A percentile compares a stretch with the other conserved stretches of the same genome.
These are phyloP conservation scores for Coemansia sp. DNA, from an alignment of 192 early-diverging fungal species.

Conservation along the genomic window DNA sequence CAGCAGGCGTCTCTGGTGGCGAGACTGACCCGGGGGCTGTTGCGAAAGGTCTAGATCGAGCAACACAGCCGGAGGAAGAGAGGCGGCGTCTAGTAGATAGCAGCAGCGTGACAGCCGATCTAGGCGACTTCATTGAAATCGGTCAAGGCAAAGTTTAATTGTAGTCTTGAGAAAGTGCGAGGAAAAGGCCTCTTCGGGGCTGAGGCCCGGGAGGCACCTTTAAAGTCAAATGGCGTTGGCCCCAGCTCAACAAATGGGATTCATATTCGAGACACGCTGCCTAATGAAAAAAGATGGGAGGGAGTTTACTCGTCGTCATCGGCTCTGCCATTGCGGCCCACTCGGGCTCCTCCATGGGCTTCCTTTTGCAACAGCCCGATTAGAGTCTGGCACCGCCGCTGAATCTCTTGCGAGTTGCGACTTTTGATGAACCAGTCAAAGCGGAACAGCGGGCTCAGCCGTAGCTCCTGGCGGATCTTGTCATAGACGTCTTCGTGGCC, in stretches of 20 bases:
- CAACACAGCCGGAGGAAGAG: background rate
- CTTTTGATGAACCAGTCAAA: slow-evolving; percentile 99
- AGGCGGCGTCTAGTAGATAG: background rate
- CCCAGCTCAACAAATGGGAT: too few species aligned
- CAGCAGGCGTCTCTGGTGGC: background rate
- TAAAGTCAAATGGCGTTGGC: too few species aligned
- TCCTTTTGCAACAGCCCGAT: slow-evolving; percentile 57
- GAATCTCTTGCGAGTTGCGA: slow-evolving; percentile 80
- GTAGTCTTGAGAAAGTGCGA: background rate
- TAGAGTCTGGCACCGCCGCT: slow-evolving; percentile 80
- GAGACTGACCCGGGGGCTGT: background rate
- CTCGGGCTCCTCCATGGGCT: slow-evolving; percentile 16
- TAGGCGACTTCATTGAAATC: background rate
- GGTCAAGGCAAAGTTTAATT: background rate
- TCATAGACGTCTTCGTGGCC: slow-evolving; percentile 93
- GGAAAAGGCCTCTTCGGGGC: background rate
- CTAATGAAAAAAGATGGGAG: background rate
- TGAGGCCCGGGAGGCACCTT: too few species aligned
- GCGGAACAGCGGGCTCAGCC: slow-evolving; percentile 76
- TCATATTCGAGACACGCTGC: too few species aligned
- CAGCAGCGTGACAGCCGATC: background rate
- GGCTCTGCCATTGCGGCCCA: slow-evolving; percentile 14
- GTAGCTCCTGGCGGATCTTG: slow-evolving; percentile 82
- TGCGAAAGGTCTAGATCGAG: background rate
- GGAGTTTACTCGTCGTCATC: slow-evolving; percentile 7